Conservation (phyloP, 176 grass and related monocot species). For the Areca catechu region DNA sequence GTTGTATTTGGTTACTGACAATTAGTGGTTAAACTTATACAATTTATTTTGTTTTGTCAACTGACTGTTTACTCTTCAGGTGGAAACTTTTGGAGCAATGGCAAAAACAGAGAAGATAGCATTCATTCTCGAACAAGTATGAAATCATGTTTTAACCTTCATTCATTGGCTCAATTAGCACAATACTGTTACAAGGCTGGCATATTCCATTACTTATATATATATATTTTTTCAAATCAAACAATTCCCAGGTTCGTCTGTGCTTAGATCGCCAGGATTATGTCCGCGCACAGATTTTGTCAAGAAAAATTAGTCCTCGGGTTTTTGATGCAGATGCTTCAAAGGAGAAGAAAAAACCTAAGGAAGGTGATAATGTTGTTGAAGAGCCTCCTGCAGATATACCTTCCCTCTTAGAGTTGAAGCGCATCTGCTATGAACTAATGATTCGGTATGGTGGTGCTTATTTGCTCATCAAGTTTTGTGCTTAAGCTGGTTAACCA, state of each 20-base stretch:
- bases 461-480: conserved; percentile 8
- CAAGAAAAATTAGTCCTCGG: conserved; percentile 84
- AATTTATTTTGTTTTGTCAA: no score
- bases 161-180: no score
- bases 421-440: conserved; percentile 80
- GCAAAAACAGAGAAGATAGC: conserved; percentile 95
- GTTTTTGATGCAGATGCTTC: conserved; percentile 68
- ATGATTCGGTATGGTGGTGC: conserved; percentile 63
- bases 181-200: no score
- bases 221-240: no score
- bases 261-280: conserved; percentile 89
- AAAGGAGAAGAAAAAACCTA: conserved; percentile 90
- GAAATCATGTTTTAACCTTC: background rate
- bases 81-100: conserved; percentile 97
- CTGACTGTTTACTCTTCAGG: conserved; percentile 29
- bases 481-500: no score
- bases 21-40: no score
- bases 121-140: conserved; percentile 94
- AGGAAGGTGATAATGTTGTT: conserved; percentile 76
- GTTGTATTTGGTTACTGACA: no score
- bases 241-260: conserved; percentile 52
- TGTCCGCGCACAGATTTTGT: conserved; percentile 83
- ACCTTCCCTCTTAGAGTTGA: conserved; percentile 76
- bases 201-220: no score
- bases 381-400: conserved; percentile 82